These are phyloP conservation scores for Psilocybe cubensis DNA, from an alignment of 768 basidiomycete genomes.

Conservation along the genomic window DNA sequence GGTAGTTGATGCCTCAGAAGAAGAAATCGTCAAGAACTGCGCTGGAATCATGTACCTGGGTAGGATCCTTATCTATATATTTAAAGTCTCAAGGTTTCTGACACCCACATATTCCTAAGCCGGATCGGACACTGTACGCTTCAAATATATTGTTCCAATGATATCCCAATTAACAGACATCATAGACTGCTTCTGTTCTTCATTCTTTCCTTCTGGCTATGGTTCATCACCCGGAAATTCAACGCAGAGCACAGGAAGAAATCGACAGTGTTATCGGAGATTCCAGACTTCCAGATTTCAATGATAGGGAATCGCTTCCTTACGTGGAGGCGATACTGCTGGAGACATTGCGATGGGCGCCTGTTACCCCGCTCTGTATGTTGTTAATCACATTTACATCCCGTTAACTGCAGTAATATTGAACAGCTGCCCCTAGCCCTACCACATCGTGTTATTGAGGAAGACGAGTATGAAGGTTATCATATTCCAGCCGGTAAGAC, in stretches of 20 bases:
- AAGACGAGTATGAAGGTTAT: constrained; percentile 35
- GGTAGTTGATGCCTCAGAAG: constrained; percentile 18
- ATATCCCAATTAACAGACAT: no score
- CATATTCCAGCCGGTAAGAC: constrained; percentile 27
- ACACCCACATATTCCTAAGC: constrained; percentile 6
- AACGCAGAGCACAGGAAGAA: constrained; percentile 45
- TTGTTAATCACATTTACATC: background rate
- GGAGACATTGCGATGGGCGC: constrained; percentile 47
- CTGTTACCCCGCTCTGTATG: constrained; percentile 39
- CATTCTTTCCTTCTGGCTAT: constrained; percentile 36
- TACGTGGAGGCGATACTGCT: constrained; percentile 47
- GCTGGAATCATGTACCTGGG: constrained; percentile 46
- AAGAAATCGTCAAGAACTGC: constrained; percentile 42
- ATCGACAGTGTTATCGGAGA: constrained; percentile 42
- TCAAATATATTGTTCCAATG: no score
- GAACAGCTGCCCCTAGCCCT: constrained; percentile 26
- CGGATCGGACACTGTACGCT: constrained; percentile 22
- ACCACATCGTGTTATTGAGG: constrained; percentile 33
- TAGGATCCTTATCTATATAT: constrained; percentile 14
- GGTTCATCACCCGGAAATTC: constrained; percentile 43
- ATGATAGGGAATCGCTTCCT: constrained; percentile 40
- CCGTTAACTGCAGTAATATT: background rate
- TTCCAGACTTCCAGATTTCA: constrained; percentile 43
- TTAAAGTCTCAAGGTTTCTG: background rate
- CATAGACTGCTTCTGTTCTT: constrained; percentile 31